Percentiles rank a stretch among this genome's conserved stretches.
Evolutionary conservation across 1,284 basidiomycete species (phyloP).

Genomic region (Ustilago esculenta): DNA sequence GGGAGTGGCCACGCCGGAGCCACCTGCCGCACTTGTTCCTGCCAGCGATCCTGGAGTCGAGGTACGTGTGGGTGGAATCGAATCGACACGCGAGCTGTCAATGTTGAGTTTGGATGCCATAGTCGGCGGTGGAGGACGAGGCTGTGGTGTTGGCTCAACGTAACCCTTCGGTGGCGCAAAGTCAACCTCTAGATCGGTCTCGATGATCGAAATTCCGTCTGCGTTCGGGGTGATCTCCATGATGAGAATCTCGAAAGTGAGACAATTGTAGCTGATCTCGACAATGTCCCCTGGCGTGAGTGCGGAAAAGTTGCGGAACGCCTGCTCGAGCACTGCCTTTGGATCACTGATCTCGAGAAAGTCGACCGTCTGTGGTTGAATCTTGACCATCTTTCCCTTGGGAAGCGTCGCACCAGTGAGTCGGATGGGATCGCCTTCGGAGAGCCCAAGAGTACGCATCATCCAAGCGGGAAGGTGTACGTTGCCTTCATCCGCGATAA

Average conservation of each 20-base stretch:
- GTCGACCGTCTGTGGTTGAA: slow-evolving; percentile 93
- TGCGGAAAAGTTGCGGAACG: slow-evolving; percentile 88
- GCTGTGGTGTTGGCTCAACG: slow-evolving; percentile 86
- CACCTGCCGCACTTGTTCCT: slow-evolving; percentile 32
- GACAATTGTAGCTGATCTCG: slow-evolving; percentile 72
- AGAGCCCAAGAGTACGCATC: slow-evolving; percentile 93
- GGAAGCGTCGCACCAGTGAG: slow-evolving; percentile 86
- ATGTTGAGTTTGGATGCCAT: slow-evolving; percentile 99
- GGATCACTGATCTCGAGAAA: slow-evolving; percentile 90
- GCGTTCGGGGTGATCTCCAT: slow-evolving; percentile 85
- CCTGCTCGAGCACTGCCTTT: slow-evolving; percentile 95
- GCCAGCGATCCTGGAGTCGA: slow-evolving; percentile 62
- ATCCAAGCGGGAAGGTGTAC: slow-evolving; percentile 98
- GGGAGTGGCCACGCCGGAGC: slow-evolving; percentile 23
- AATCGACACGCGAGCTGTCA: slow-evolving; percentile 70
- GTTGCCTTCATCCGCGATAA: slow-evolving; percentile 95
- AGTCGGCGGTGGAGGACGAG: slow-evolving; percentile 80
- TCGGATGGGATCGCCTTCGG: slow-evolving; percentile 93
- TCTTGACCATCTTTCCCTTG: slow-evolving; percentile 95
- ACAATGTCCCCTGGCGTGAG: slow-evolving; percentile 69
- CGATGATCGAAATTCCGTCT: slow-evolving; percentile 87
- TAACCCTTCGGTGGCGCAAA: slow-evolving; percentile 74
- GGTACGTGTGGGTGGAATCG: slow-evolving; percentile 64
- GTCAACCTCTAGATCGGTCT: slow-evolving; percentile 90
- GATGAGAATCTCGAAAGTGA: slow-evolving; percentile 92